These are phyloP conservation scores for Coffea humblotiana DNA, from an alignment of 305 asterid genomes.

Conservation along the genomic window DNA sequence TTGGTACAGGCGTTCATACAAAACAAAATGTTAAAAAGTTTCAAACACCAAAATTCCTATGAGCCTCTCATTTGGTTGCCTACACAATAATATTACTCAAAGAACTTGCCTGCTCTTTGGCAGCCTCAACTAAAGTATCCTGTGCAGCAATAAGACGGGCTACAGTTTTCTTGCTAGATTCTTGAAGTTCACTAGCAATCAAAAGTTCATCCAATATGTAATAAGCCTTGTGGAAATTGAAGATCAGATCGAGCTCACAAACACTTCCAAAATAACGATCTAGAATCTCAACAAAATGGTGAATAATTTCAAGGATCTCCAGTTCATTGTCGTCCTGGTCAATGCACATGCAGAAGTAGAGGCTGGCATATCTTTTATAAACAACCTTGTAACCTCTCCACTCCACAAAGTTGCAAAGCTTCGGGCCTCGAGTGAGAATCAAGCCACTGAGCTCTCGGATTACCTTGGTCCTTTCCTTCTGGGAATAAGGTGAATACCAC, in stretches of 20 bases:
- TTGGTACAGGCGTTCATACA: too few relatives aligned
- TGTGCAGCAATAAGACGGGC: conserved; percentile 95
- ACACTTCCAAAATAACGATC: conserved; percentile 99
- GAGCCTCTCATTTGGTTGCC: conserved; percentile 71
- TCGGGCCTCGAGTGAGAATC: conserved; percentile 84
- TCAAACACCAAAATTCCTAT: not conserved
- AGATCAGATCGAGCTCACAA: conserved; percentile 90
- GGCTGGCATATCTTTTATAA: conserved; percentile 96
- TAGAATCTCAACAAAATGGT: conserved; percentile 88
- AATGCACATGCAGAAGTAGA: conserved; percentile 95
- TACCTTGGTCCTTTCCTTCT: conserved; percentile 65
- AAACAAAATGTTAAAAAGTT: not conserved
- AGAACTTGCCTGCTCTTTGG: conserved; percentile 96
- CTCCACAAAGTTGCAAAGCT: conserved; percentile 94
- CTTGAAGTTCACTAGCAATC: conserved; percentile 98
- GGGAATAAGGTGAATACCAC: conserved; percentile 65
- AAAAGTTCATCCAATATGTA: conserved; percentile 88
- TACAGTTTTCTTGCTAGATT: conserved; percentile 93
- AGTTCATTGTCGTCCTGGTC: conserved; percentile 90
- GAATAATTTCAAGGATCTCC: conserved; percentile 90
- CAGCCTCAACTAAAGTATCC: conserved; percentile 98
- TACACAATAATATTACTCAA: conserved; percentile 87
- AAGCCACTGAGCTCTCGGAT: conserved; percentile 86
- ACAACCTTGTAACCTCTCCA: conserved; percentile 87
- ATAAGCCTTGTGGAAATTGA: conserved; percentile 95